Evolutionary conservation across 441 rosid species (phyloP).

Genomic region (Corymbia calophylla): DNA sequence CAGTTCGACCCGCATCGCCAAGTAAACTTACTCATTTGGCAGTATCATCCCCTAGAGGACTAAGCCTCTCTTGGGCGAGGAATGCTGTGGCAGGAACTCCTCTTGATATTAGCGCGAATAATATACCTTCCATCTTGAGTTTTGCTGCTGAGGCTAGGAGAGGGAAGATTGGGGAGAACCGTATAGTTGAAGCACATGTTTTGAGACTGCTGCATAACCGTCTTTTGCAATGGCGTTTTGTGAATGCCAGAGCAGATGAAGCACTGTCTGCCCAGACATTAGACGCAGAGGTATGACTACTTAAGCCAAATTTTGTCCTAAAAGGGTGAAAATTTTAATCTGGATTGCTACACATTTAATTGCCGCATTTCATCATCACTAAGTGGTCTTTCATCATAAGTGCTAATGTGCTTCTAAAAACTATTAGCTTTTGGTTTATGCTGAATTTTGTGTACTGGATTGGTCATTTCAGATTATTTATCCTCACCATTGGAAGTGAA

Average conservation of each 20-base stretch:
- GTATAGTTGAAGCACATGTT: conserved; percentile 53
- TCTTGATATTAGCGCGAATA: conserved; percentile 24
- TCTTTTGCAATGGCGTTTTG: conserved; percentile 78
- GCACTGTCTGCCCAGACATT: conserved; percentile 42
- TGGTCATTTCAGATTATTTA: neutral
- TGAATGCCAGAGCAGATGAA: conserved; percentile 69
- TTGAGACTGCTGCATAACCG: conserved; percentile 69
- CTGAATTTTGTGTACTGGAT: neutral
- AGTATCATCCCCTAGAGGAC: conserved; percentile 56
- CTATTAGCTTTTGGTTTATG: neutral
- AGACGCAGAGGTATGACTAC: conserved; percentile 64
- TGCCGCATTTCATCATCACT: neutral
- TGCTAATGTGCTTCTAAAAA: neutral
- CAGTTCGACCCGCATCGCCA: conserved; percentile 65
- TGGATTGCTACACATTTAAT: neutral
- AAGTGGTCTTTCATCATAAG: neutral
- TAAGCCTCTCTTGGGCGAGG: conserved; percentile 69
- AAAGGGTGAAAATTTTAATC: neutral
- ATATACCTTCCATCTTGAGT: conserved; percentile 56
- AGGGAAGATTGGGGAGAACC: conserved; percentile 58
- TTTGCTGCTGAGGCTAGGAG: conserved; percentile 75
- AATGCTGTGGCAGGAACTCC: conserved; percentile 19
- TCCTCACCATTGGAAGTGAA: neutral
- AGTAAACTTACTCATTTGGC: conserved; percentile 43
- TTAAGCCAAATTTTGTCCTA: neutral